Base-by-base conservation (phyloP, 1,139 yeast species). In the Candida tetrigidarum region DNA sequence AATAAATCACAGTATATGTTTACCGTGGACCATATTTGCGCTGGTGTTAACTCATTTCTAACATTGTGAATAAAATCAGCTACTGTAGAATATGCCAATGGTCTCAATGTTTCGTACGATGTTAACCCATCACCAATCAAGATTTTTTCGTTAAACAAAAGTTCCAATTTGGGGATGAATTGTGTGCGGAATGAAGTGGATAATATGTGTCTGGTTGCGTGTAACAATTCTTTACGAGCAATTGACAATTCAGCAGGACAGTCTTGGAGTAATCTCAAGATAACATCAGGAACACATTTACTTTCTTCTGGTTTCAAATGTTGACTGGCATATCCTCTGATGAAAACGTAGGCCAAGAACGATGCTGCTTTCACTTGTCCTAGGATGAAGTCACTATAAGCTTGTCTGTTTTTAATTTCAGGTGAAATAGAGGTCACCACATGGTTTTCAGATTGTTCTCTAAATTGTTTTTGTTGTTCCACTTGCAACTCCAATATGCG, bases 321-420 rank as follows among this genome's bases (percentile, higher is more conserved):
- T 40, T 83, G 83, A 27, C 81, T 78, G 1, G 96, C 84, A 57
- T 85, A 87, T 7, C 96, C 93, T 53, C 98, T 79, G 35, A 95
- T 84, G 52, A 86, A 84, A 2, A 92, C 91, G 62, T 92, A 95
- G 0, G 99, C 98, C 58, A 95, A 72, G 55, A 95, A 93, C 0
- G 97, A 90, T 44, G 96, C 95, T 1, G 98, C 96, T 63, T 95
- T 95, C 33, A 95, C 97, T 65, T 95, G 99, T n/a, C 97, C 95
- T 34, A 89, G 71, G 15, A 93, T 84, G 58, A 93, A 89, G 55
- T 95, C 99, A 50, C 95, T 88, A 65, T 86, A 93, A 0, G 89
- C 86, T 15, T 83, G 76, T 55, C 96, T 78, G 59, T 89, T 89
- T 46, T 79, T 80, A 51, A 93, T 86, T n/a, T 81, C 79, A 1